Conservation (phyloP, 2,329 filamentous ascomycete genomes). For the Sclerotinia trifoliorum region DNA sequence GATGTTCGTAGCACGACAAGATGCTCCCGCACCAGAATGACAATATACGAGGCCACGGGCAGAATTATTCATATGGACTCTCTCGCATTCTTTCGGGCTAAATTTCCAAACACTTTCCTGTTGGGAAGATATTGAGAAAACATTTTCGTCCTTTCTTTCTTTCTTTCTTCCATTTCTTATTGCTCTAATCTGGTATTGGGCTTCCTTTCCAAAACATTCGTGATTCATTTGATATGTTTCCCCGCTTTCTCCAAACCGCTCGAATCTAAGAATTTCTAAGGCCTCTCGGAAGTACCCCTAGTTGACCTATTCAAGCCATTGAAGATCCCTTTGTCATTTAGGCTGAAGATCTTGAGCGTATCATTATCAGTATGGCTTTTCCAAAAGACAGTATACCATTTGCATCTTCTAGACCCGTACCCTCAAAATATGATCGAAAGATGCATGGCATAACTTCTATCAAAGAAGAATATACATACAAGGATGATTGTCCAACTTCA, state of each 20-base stretch:
- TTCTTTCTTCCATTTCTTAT: not conserved
- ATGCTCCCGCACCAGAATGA: not conserved
- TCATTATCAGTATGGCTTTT: not conserved
- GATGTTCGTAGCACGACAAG: conserved; percentile 1
- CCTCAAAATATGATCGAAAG: not conserved
- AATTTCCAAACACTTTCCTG: not conserved
- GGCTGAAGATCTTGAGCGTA: not conserved
- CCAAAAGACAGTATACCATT: not conserved
- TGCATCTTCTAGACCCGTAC: not conserved
- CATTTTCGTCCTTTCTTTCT: not conserved
- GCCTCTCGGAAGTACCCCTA: not conserved
- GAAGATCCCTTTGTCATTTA: not conserved
- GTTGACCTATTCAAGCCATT: conserved; percentile 1
- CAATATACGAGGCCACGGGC: not conserved
- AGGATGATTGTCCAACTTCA: not conserved
- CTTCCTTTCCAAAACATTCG: not conserved
- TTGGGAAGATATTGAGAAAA: not conserved
- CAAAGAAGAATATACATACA: conserved; percentile 9
- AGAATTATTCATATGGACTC: not conserved
- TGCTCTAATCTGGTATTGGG: conserved; percentile 15
- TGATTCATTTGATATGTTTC: conserved; percentile 12
- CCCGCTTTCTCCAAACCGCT: not conserved
- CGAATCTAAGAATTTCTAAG: not conserved
- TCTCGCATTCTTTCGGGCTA: not conserved
- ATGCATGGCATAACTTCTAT: conserved; percentile 7